Conservation (phyloP, 257 asterid species). For the Penstemon davidsonii region DNA sequence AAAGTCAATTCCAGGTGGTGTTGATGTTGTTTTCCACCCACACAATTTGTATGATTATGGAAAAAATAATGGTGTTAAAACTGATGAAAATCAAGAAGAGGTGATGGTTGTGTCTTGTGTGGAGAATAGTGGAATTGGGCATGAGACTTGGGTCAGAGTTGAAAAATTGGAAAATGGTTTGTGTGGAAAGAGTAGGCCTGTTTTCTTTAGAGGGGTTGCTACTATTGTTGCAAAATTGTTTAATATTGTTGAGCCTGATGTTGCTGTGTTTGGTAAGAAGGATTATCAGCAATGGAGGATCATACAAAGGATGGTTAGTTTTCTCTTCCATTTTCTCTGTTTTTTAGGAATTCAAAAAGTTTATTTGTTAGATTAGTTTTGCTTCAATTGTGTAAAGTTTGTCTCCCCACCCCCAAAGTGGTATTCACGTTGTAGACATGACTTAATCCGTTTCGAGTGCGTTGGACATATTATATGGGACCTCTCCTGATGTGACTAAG, state of each 20-base stretch:
- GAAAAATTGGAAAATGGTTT: slow-evolving; percentile 77
- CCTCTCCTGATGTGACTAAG: too few relatives aligned
- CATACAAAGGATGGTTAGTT: slow-evolving; percentile 70
- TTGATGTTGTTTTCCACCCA: slow-evolving; percentile 83
- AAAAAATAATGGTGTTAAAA: background rate
- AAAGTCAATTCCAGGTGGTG: slow-evolving; percentile 53
- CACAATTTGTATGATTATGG: slow-evolving; percentile 73
- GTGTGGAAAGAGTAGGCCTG: slow-evolving; percentile 91
- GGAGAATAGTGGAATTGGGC: slow-evolving; percentile 66
- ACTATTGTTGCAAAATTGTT: slow-evolving; percentile 88
- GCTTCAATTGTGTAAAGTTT: background rate
- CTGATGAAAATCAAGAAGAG: slow-evolving; percentile 17
- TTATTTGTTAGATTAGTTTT: slow-evolving; percentile 12
- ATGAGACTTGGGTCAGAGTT: slow-evolving; percentile 86
- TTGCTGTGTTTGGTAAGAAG: slow-evolving; percentile 92
- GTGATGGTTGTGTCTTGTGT: slow-evolving; percentile 59
- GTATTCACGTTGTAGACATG: too few relatives aligned
- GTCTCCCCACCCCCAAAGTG: too few relatives aligned
- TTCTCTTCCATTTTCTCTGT: slow-evolving; percentile 1
- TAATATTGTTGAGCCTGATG: slow-evolving; percentile 89
- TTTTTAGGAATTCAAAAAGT: background rate
- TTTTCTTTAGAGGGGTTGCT: slow-evolving; percentile 90
- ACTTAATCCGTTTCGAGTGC: too few relatives aligned
- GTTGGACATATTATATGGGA: too few relatives aligned
- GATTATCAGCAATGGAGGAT: slow-evolving; percentile 95